These are phyloP conservation scores for Lactifluus rugatus DNA, from an alignment of 768 basidiomycete genomes.

Conservation along the genomic window DNA sequence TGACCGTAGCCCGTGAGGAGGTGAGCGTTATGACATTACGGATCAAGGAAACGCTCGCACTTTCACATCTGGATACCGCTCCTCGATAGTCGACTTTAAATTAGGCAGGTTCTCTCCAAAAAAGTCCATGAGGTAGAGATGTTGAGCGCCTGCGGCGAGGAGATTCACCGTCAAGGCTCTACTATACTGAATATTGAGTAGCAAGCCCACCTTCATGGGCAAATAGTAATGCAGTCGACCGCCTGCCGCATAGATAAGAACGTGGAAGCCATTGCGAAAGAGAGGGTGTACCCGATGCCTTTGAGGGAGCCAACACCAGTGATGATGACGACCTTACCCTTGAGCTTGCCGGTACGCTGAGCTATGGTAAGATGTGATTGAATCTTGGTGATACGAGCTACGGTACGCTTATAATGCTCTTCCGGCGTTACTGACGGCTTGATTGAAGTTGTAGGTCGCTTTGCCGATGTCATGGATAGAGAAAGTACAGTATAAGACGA, in stretches of 20 bases:
- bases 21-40: neutral
- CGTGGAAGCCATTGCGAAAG: neutral
- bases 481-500: too few relatives aligned
- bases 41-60: constrained; percentile 30
- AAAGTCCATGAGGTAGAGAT: constrained; percentile 71
- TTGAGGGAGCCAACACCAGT: constrained; percentile 82
- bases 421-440: constrained; percentile 23
- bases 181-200: neutral
- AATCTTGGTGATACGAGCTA: constrained; percentile 57
- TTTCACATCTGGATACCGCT: constrained; percentile 68
- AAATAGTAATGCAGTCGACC: constrained; percentile 60
- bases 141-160: constrained; percentile 49
- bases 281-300: constrained; percentile 68
- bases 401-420: constrained; percentile 49
- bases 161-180: neutral
- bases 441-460: neutral
- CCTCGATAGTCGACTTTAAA: constrained; percentile 58
- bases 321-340: constrained; percentile 75
- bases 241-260: constrained; percentile 31
- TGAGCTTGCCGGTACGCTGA: constrained; percentile 47
- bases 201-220: constrained; percentile 61
- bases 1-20: constrained; percentile 55
- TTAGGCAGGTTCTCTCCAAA: constrained; percentile 56
- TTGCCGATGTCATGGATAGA: constrained; percentile 1
- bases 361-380: constrained; percentile 52